These are phyloP conservation scores for Penicillium brasilianum DNA, from an alignment of 2,329 filamentous ascomycete genomes.

Conservation along the genomic window DNA sequence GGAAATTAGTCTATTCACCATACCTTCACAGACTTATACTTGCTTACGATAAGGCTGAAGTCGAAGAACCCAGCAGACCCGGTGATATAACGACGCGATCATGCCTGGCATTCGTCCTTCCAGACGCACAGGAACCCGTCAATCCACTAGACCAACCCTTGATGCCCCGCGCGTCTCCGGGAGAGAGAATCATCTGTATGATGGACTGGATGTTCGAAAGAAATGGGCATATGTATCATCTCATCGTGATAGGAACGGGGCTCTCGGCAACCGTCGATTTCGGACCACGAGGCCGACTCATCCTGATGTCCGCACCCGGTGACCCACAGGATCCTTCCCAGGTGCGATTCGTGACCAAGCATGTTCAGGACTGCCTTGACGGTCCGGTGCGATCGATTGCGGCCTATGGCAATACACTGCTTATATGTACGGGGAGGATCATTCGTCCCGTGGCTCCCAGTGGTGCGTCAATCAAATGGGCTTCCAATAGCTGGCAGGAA, in stretches of 20 bases:
- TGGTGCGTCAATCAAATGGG: slow-evolving; percentile 49
- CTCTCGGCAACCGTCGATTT: slow-evolving; percentile 34
- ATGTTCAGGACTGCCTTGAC: slow-evolving; percentile 41
- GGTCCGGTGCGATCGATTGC: slow-evolving; percentile 61
- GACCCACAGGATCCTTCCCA: slow-evolving; percentile 31
- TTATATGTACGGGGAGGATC: slow-evolving; percentile 53
- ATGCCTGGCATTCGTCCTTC: slow-evolving; percentile 47
- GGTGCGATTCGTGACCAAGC: slow-evolving; percentile 43
- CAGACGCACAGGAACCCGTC: slow-evolving; percentile 38
- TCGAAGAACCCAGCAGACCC: slow-evolving; percentile 34
- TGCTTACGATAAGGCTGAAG: slow-evolving; percentile 46
- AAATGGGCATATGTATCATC: slow-evolving; percentile 45
- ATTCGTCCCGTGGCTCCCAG: slow-evolving; percentile 52
- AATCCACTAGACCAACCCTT: not conserved
- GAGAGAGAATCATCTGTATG: slow-evolving; percentile 49
- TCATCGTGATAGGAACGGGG: slow-evolving; percentile 48
- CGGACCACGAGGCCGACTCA: slow-evolving; percentile 39
- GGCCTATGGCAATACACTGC: slow-evolving; percentile 52
- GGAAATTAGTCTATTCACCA: slow-evolving; percentile 52
- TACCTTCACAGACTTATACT: slow-evolving; percentile 56
- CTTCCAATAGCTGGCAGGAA: slow-evolving; percentile 43
- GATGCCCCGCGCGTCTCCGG: slow-evolving; percentile 25
- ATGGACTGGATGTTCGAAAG: slow-evolving; percentile 48
- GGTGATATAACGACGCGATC: slow-evolving; percentile 41
- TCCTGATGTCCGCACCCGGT: slow-evolving; percentile 45